These are phyloP conservation scores for Prunus fruticosa DNA, from an alignment of 306 rosid species.

Conservation along the genomic window DNA sequence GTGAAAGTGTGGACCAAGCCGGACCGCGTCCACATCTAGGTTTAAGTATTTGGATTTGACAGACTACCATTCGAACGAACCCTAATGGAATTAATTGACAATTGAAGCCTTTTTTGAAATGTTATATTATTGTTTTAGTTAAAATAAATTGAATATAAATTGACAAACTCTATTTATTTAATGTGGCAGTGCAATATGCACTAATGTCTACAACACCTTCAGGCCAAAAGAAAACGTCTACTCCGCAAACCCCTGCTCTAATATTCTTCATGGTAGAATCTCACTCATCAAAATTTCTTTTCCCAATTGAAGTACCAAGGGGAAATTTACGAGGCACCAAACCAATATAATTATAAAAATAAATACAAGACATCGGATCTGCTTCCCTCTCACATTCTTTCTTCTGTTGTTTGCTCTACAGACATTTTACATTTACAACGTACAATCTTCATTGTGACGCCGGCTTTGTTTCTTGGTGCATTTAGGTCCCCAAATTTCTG, in stretches of 20 bases:
- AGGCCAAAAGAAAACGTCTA: neutral
- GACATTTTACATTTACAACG: neutral
- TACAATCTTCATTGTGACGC: neutral
- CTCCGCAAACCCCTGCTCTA: neutral
- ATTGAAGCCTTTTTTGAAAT: too few species aligned
- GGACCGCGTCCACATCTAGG: too few species aligned
- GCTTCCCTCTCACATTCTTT: neutral
- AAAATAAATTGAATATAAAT: too few species aligned
- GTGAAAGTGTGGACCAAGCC: too few species aligned
- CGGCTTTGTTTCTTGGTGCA: neutral
- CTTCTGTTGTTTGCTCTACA: neutral
- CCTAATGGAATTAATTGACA: too few species aligned
- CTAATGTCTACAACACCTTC: neutral
- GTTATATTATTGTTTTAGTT: too few species aligned
- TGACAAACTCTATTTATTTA: too few species aligned
- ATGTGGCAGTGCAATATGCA: neutral
- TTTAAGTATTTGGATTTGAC: too few species aligned
- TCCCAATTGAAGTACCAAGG: neutral
- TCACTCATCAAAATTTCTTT: neutral
- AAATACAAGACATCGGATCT: neutral
- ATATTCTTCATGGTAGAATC: neutral
- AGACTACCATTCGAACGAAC: too few species aligned
- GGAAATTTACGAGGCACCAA: neutral
- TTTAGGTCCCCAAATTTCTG: conserved; percentile 12
- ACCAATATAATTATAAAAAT: neutral